Conservation (phyloP, 495 filamentous ascomycete genomes). For the Entonaema liquescens region DNA sequence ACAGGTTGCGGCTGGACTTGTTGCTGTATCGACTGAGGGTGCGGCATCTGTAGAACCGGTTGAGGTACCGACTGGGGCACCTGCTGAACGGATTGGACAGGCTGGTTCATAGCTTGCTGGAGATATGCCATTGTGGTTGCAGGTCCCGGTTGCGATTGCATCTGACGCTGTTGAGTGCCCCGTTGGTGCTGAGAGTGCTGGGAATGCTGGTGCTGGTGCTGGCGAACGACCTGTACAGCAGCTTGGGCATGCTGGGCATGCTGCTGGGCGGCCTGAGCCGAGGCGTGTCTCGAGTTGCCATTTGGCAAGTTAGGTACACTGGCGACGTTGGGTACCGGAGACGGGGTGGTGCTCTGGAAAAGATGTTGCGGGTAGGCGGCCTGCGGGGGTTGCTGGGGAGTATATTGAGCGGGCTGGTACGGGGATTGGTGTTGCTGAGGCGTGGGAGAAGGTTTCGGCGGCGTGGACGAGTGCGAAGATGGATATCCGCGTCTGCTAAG, state of each 20-base stretch:
- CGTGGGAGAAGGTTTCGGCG: constrained; percentile 55
- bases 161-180: constrained; percentile 33
- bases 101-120: constrained; percentile 47
- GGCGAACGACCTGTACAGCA: constrained; percentile 48
- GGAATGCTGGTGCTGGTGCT: constrained; percentile 43
- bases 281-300: constrained; percentile 50
- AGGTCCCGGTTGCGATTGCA: constrained; percentile 41
- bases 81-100: constrained; percentile 45
- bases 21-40: constrained; percentile 43
- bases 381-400: constrained; percentile 47
- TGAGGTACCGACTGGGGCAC: constrained; percentile 42
- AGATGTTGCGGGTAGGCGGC: constrained; percentile 48
- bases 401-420: constrained; percentile 53
- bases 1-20: constrained; percentile 48
- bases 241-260: constrained; percentile 51
- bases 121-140: constrained; percentile 41
- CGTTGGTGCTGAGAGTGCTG: constrained; percentile 43
- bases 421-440: constrained; percentile 54
- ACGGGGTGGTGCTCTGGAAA: constrained; percentile 47
- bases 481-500: constrained; percentile 42
- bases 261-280: constrained; percentile 48
- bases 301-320: constrained; percentile 48
- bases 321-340: constrained; percentile 49
- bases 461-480: constrained; percentile 50
- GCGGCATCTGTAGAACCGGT: constrained; percentile 45